Evolutionary conservation across 306 rosid genomes (phyloP).

Genomic region (Sicyos edulis): DNA sequence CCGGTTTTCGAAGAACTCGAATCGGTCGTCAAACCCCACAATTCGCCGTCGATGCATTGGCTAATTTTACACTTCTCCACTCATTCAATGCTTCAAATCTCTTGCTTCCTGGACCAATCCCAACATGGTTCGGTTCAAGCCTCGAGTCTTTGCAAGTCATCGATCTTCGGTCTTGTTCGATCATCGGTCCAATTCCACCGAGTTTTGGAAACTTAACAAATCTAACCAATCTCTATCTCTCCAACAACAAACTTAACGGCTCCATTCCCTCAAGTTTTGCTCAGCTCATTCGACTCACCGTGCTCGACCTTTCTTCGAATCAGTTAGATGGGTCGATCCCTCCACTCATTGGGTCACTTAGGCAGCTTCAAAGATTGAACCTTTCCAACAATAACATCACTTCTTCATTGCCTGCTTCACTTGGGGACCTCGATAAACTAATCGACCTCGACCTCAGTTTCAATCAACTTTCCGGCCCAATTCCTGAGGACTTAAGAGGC

Average conservation of each 20-base stretch:
- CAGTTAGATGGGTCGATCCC: conserved; percentile 50
- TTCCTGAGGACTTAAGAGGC: conserved; percentile 42
- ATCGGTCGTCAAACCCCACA: conserved; percentile 61
- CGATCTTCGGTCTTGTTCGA: conserved; percentile 75
- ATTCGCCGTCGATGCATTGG: conserved; percentile 55
- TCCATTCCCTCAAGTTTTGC: conserved; percentile 49
- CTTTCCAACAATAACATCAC: conserved; percentile 52
- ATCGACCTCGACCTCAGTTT: conserved; percentile 77
- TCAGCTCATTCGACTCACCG: conserved; percentile 44
- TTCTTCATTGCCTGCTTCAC: conserved; percentile 48
- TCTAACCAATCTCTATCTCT: conserved; percentile 51
- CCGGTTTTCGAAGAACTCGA: conserved; percentile 75
- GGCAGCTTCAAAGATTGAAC: conserved; percentile 55
- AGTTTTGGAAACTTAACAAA: conserved; percentile 55
- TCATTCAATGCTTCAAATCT: conserved; percentile 76
- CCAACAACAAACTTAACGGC: conserved; percentile 59
- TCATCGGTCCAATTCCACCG: conserved; percentile 50
- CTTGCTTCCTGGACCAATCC: conserved; percentile 60
- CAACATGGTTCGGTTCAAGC: conserved; percentile 59
- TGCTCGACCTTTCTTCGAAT: conserved; percentile 72
- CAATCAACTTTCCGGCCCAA: conserved; percentile 43
- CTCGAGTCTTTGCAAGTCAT: conserved; percentile 42
- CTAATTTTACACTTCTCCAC: conserved; percentile 53
- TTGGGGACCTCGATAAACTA: conserved; percentile 52
- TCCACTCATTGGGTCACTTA: conserved; percentile 41